A percentile compares a stretch with the other conserved stretches of the same genome.
phyloP scores from a whole-genome alignment of 441 rosid species.

The Euphorbia corollata region DNA sequence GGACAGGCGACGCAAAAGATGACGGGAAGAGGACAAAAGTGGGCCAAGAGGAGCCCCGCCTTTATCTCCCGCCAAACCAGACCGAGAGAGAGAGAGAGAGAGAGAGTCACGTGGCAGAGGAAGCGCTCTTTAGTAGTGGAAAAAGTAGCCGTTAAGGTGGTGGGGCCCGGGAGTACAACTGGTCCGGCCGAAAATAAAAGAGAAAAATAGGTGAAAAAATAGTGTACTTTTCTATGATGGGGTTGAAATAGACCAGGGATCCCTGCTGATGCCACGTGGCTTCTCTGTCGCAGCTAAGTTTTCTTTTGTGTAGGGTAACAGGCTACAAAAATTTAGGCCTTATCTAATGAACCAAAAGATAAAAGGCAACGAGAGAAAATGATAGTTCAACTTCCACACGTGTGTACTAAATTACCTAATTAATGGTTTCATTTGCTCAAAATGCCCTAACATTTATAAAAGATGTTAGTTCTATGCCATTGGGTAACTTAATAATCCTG shows the following conservation, averaged over 20 bases:
- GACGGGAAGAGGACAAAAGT: conserved; percentile 4
- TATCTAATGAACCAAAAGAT: neutral
- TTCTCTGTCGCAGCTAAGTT: conserved; percentile 5
- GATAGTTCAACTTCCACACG: conserved; percentile 12
- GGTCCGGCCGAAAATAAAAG: conserved; percentile 12
- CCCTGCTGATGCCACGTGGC: conserved; percentile 27
- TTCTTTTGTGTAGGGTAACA: neutral
- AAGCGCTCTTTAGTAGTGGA: neutral
- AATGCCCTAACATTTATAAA: no score
- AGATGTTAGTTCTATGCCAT: no score
- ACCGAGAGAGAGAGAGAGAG: neutral
- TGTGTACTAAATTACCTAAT: neutral
- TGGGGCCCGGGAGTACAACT: conserved; percentile 27
- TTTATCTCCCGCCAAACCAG: conserved; percentile 32
- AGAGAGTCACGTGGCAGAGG: conserved; percentile 35
- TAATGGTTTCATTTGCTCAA: no score
- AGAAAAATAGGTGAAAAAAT: neutral
- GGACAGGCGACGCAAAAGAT: conserved; percentile 17
- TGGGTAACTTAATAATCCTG: no score
- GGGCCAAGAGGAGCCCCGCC: neutral
- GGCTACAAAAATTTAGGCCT: conserved; percentile 20
- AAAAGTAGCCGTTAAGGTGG: conserved; percentile 41
- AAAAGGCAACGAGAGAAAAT: conserved; percentile 4
- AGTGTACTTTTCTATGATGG: conserved; percentile 15
- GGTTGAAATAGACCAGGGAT: neutral